Base-by-base conservation (phyloP, 2,329 filamentous ascomycete genomes). In the Myriosclerotinia duriaeana region DNA sequence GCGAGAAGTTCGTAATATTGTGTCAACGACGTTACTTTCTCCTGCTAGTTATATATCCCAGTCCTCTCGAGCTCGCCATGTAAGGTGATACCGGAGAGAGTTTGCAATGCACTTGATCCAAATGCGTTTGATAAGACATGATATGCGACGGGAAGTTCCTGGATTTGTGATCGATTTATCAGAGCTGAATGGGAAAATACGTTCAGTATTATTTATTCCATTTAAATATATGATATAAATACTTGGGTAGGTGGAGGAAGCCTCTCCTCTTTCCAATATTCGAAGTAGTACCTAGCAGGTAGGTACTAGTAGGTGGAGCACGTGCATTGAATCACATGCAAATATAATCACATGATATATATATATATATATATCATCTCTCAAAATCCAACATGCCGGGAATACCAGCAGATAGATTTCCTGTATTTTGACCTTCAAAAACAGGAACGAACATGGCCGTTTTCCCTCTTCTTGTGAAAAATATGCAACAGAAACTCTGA, bases 1-100 rank as follows among this genome's bases (percentile, higher is more conserved):
- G 67, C 42, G 14, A 70, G 63, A 34, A 70, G 46, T 14, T 68
- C 50, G 34, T 69, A 70, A 40, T 70, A 70, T 22, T 61, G 22
- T 15, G 34, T 58, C 12, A 68, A 30, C 9, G 68, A 36, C 15
- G 30, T 40, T 30, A 63, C 64, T 22, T 67, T 70, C 12, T 70
- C 66, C 20, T 64, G n/a, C 30, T 50, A 20, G 53, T 56, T 42
- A 11, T 64, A 64, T 15, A 64, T 3, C 22, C 53, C 40, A 40
- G 5, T 11, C 3, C 17, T 42, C 36, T 53, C 48, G 22, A 30
- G 40, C 14, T 34, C 17, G 20, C 52, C 52, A 36, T 15, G 52
- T 5, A 56, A 48, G 38, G 14, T 30, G 20, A 48, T 36, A 22
- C 26, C 52, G 14, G 20, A 8, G 14, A 56, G 26, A 20, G 30